These are phyloP conservation scores for Friedmanniomyces simplex DNA, from an alignment of 495 filamentous ascomycete genomes.

Conservation along the genomic window DNA sequence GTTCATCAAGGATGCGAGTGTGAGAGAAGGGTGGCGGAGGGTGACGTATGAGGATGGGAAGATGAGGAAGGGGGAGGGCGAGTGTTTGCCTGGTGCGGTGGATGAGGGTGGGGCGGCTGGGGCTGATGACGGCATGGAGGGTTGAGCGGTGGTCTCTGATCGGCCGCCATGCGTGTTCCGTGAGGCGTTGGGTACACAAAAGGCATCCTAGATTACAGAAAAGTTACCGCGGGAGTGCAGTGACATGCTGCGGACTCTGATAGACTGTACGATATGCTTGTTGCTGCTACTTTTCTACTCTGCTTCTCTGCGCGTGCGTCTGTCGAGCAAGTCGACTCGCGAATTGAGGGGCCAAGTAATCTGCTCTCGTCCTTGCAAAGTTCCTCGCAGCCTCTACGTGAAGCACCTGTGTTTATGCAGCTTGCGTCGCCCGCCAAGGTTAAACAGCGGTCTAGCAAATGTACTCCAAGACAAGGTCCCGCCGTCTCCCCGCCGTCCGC, in stretches of 20 bases:
- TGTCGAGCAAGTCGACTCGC: too few relatives aligned
- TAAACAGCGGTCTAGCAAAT: too few relatives aligned
- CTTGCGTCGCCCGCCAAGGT: too few relatives aligned
- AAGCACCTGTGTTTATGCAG: too few relatives aligned
- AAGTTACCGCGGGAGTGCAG: too few relatives aligned
- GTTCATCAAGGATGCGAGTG: slow-evolving; percentile 31
- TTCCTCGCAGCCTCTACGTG: too few relatives aligned
- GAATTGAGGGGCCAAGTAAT: too few relatives aligned
- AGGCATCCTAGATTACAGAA: too few relatives aligned
- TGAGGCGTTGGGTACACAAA: neutral
- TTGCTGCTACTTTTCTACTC: neutral
- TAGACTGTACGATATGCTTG: neutral
- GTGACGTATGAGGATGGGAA: slow-evolving; percentile 20
- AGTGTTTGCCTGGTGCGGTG: slow-evolving; percentile 3
- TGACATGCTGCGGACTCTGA: neutral
- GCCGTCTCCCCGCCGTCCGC: too few relatives aligned
- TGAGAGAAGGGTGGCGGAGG: slow-evolving; percentile 23
- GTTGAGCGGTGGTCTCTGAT: neutral
- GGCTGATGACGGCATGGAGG: slow-evolving; percentile 7
- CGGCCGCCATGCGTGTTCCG: neutral
- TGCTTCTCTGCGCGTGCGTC: too few relatives aligned
- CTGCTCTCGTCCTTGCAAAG: too few relatives aligned
- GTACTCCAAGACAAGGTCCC: too few relatives aligned
- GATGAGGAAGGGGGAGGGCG: slow-evolving; percentile 18
- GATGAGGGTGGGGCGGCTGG: neutral